Conservation (phyloP, 2,329 filamentous ascomycete genomes). For the Erysiphe pulchra region DNA sequence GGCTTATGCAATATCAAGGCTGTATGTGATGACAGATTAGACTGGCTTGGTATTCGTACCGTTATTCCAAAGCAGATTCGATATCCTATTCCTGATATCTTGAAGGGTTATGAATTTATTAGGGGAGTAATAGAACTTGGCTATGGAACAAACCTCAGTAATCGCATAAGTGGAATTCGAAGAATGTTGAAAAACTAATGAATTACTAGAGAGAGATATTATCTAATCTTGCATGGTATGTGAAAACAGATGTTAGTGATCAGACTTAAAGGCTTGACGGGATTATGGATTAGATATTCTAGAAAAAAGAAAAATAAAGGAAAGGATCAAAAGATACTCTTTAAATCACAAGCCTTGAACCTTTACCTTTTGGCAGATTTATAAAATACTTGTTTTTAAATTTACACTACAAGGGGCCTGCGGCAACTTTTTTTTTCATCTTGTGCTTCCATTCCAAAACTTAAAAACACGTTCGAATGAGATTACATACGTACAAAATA, state of each 20-base stretch:
- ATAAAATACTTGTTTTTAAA: too few species aligned
- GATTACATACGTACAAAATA: too few species aligned
- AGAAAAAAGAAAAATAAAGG: too few species aligned
- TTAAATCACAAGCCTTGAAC: too few species aligned
- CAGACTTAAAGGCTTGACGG: too few species aligned
- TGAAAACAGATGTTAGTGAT: too few species aligned
- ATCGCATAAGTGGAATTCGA: conserved; percentile 11
- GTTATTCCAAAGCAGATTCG: conserved; percentile 55
- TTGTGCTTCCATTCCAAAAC: neutral
- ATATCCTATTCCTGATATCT: conserved; percentile 49
- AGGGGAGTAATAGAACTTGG: conserved; percentile 34
- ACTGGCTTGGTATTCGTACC: conserved; percentile 38
- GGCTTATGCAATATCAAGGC: conserved; percentile 72
- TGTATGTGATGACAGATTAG: conserved; percentile 50
- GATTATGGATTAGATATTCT: too few species aligned
- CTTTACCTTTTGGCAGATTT: too few species aligned
- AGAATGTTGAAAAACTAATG: conserved; percentile 11
- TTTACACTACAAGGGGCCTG: too few species aligned
- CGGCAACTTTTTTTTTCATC: neutral
- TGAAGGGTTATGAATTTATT: conserved; percentile 37
- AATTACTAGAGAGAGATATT: neutral
- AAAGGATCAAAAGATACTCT: too few species aligned
- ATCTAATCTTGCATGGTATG: too few species aligned
- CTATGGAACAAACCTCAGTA: conserved; percentile 19
- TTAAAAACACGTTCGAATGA: too few species aligned